A percentile compares a stretch with the other conserved stretches of the same genome.
phyloP scores from a whole-genome alignment of 2,329 filamentous ascomycete species.

The Exophiala alcalophila region DNA sequence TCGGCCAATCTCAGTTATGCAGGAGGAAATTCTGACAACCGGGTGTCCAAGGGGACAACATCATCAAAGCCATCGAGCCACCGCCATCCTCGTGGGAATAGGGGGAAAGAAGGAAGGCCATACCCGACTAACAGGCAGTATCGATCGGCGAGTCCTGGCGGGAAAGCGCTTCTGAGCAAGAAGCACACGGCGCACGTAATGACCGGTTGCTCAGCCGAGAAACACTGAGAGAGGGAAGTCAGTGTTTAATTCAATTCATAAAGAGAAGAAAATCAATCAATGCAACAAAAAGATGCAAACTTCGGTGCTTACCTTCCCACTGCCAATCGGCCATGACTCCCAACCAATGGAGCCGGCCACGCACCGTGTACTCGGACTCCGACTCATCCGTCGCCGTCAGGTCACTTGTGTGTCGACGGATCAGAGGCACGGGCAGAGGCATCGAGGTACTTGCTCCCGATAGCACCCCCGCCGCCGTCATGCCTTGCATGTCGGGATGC shows the following conservation, averaged over 20 bases:
- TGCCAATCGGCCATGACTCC: constrained; percentile 69
- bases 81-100: constrained; percentile 5
- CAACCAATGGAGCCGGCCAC: constrained; percentile 65
- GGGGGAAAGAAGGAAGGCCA: constrained; percentile 10
- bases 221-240: too few species aligned
- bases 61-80: constrained; percentile 11
- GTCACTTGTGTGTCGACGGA: constrained; percentile 34
- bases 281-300: too few species aligned
- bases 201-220: constrained; percentile 36
- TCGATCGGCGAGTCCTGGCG: constrained; percentile 4
- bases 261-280: constrained; percentile 13
- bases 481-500: not conserved
- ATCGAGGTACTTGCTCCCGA: too few species aligned
- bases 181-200: constrained; percentile 3
- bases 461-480: constrained; percentile 1
- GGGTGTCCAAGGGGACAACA: constrained; percentile 7
- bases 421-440: constrained; percentile 1
- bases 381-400: constrained; percentile 34
- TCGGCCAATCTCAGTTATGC: constrained; percentile 5
- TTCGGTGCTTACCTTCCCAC: constrained; percentile 70
- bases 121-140: constrained; percentile 12
- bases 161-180: constrained; percentile 7
- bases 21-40: constrained; percentile 8
- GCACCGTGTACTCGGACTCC: constrained; percentile 62
- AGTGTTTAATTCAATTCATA: too few species aligned